A percentile compares a stretch with the other conserved stretches of the same genome.
Conservation (phyloP, 257 asterid genomes). For the Cordia subcordata region DNA sequence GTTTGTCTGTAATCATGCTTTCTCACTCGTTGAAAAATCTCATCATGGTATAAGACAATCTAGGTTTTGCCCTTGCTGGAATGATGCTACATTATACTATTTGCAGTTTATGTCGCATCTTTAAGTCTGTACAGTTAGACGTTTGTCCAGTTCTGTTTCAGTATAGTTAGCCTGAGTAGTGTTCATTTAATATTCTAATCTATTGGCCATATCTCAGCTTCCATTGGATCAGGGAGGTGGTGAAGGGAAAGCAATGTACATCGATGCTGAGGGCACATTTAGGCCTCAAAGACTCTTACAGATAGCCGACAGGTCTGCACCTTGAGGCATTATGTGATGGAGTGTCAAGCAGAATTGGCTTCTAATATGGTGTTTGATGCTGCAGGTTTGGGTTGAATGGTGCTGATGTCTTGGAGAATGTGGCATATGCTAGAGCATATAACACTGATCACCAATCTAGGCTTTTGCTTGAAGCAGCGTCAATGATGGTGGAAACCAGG, state of each 20-base stretch:
- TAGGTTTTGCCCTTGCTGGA: too few species aligned
- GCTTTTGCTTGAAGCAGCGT: slow-evolving; percentile 95
- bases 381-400: slow-evolving; percentile 89
- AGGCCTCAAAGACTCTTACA: slow-evolving; percentile 95
- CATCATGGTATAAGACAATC: neutral
- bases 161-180: too few species aligned
- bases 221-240: slow-evolving; percentile 98
- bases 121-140: too few species aligned
- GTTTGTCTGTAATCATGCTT: neutral
- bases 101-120: too few species aligned
- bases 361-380: slow-evolving; percentile 6
- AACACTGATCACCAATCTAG: slow-evolving; percentile 97
- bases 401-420: slow-evolving; percentile 93
- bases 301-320: slow-evolving; percentile 80
- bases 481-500: slow-evolving; percentile 99
- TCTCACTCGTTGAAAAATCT: neutral
- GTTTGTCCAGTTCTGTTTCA: too few species aligned
- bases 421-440: slow-evolving; percentile 97
- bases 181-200: too few species aligned
- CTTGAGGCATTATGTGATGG: slow-evolving; percentile 7
- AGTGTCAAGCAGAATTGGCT: slow-evolving; percentile 6
- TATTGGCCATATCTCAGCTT: slow-evolving; percentile 44
- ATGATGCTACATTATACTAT: too few species aligned
- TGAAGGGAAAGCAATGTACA: slow-evolving; percentile 97
- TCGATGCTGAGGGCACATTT: slow-evolving; percentile 98